Base-by-base conservation (phyloP, 2,329 filamentous ascomycete species). In the Truncatella angustata region DNA sequence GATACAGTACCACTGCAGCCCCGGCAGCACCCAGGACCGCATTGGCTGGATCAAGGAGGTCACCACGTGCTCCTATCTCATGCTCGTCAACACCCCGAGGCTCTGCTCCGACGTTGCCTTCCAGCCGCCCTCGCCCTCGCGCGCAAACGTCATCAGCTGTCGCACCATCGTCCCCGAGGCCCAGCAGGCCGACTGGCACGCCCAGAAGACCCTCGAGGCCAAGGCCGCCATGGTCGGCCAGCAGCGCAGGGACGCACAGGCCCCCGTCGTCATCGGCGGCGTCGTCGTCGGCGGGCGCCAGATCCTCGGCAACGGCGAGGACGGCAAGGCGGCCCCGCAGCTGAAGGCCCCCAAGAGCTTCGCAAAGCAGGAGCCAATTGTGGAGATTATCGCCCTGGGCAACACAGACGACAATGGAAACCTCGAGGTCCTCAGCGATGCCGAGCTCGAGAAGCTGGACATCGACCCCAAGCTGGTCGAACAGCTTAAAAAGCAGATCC, bases 31-130 rank as follows among this genome's bases (percentile, higher is more conserved):
- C 3, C 77, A 75, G 43, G 87, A 96, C 66, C 84, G 87, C 44
- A 96, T 97, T 61, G 87, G 87, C 39, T 91, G 90, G 84, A 95
- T 97, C 71, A 96, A 96, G 69, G 92, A 97, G 68, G 84, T 93
- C 1, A 88, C 87, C 3, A 96, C 91, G 10, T 97, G 92, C 72
- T 85, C 90, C 11, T 97, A 97, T 66, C 78, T 96, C 50, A 96
- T 97, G 91, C 84, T 96, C 28, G 83, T 97, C 56, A 88, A 96
- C 66, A 96, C 92, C 0, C 90, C 91, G 0, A 85, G 91, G 1
- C 82, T 97, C 11, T 97, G 92, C 73, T 84, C 87, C 64, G 92
- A 97, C 60, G 83, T 90, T 9, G 91, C 91, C 9, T 97, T 97
- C 67, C 75, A 88, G 50, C 91, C 92, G 0, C 90, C 91, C 0